Conservation (phyloP, 768 basidiomycete genomes). For the Boletus reticuloceps region DNA sequence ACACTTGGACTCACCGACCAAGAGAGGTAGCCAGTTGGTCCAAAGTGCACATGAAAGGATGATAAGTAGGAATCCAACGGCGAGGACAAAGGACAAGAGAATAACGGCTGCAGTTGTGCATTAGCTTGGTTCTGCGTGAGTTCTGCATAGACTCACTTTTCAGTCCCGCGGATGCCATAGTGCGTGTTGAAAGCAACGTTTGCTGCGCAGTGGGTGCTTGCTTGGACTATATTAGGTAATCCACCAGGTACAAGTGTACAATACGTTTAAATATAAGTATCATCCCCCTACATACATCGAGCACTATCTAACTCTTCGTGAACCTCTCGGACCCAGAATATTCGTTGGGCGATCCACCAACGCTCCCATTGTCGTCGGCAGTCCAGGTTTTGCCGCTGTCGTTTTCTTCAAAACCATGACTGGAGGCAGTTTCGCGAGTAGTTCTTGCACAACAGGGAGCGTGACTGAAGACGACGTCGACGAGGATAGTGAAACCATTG, state of each 20-base stretch:
- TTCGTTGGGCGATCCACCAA: slow-evolving; percentile 34
- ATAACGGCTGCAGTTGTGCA: slow-evolving; percentile 70
- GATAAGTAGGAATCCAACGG: slow-evolving; percentile 95
- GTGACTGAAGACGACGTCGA: slow-evolving; percentile 39
- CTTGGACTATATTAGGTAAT: slow-evolving; percentile 24
- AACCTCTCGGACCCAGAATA: slow-evolving; percentile 32
- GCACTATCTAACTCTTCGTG: slow-evolving; percentile 28
- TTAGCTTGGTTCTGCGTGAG: background rate
- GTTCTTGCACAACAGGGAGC: slow-evolving; percentile 19
- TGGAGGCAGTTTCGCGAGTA: slow-evolving; percentile 2
- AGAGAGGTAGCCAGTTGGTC: slow-evolving; percentile 94
- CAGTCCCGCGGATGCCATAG: slow-evolving; percentile 65
- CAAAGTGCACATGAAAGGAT: slow-evolving; percentile 96
- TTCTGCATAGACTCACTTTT: slow-evolving; percentile 49
- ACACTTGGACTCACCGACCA: slow-evolving; percentile 73
- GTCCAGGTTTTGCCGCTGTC: slow-evolving; percentile 16
- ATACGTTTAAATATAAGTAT: slow-evolving; percentile 12
- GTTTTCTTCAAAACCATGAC: slow-evolving; percentile 21
- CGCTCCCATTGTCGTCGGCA: slow-evolving; percentile 25
- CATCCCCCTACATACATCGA: background rate
- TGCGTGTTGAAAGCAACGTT: slow-evolving; percentile 1
- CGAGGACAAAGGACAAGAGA: slow-evolving; percentile 94
- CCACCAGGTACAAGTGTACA: slow-evolving; percentile 4
- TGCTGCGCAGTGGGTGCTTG: background rate
- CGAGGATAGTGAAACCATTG: slow-evolving; percentile 33